Base-by-base conservation (phyloP, 2,329 filamentous ascomycete species). In the Aureobasidium sp. region DNA sequence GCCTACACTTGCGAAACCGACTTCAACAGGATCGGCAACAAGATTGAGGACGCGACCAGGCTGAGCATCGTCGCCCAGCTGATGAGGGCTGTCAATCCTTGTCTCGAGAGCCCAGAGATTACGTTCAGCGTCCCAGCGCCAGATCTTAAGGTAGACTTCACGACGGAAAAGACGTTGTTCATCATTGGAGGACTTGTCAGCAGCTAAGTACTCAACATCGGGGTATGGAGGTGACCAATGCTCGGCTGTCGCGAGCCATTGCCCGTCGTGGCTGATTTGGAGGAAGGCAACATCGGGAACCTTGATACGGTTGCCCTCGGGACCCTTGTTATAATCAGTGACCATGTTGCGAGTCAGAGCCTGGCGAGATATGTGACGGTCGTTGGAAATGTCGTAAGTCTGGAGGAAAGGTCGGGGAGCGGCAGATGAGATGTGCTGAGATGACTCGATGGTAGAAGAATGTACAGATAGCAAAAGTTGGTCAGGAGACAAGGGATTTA, bases 181-280 rank as follows among this genome's bases (percentile, higher is more conserved):
- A 9, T 67, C 61, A 9, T 69, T 63, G 43, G 66, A 67, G 15
- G 71, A 69, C 53, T 76, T 70, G 47, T 77, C 74, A 13, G 73
- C 69, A 57, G 79, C 74, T 32, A 89, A 73, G 62, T 82, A 81
- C 43, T 84, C 81, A 15, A 89, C 75, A 70, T 97, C 92, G 64
- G 83, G 79, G 13, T 78, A 76, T 10, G 89, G 85, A 1, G 92
- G 92, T 57, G 83, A 82, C 94, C 94, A 99, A 70, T 92, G 89
- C 71, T 99, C 94, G 1, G 96, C 84, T 1, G 91, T 97, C 5
- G 89, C 92, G 63, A 99, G 82, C 92, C 93, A 97, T 66, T 85
- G 82, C 20, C 93, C 93, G 70, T 97, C 88, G 55, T 82, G 78
- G 47, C 89, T 93, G 67, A 94, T 85, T 47, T 87, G 83, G 56